These are phyloP conservation scores for Scleromitrula shiraiana DNA, from an alignment of 2,329 filamentous ascomycete species.

Conservation along the genomic window DNA sequence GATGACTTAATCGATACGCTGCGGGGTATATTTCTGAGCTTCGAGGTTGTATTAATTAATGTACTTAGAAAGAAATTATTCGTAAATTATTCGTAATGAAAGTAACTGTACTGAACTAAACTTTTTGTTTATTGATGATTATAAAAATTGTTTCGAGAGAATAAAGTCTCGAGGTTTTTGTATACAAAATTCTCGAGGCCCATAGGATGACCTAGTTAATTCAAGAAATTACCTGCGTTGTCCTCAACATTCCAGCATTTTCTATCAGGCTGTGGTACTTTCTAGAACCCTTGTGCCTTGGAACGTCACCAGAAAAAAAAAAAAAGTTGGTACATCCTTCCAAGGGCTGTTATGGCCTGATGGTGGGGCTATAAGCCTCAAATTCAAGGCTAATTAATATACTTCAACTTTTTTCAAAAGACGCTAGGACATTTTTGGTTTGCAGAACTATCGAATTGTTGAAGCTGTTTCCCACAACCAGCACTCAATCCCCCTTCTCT, in stretches of 20 bases:
- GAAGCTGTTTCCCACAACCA: neutral
- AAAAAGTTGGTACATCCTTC: neutral
- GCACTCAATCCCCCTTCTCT: conserved; percentile 3
- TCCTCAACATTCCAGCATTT: neutral
- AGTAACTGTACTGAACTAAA: neutral
- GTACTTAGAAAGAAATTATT: neutral
- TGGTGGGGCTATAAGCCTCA: no score
- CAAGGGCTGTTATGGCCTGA: conserved; percentile 1
- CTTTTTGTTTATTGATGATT: neutral
- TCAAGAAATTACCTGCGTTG: neutral
- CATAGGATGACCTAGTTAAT: conserved; percentile 3
- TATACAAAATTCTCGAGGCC: neutral
- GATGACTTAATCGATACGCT: neutral
- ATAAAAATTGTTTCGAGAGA: neutral
- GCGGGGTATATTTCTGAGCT: conserved; percentile 1
- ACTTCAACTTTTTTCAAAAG: no score
- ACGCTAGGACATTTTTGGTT: conserved; percentile 10
- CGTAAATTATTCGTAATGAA: neutral
- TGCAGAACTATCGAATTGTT: conserved; percentile 9
- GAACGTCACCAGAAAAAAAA: neutral
- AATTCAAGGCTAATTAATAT: no score
- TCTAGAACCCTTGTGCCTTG: conserved; percentile 6
- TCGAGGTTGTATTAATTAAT: neutral
- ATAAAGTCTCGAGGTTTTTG: conserved; percentile 1
- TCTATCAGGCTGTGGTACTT: neutral